A percentile compares a stretch with the other conserved stretches of the same genome.
phyloP scores from a whole-genome alignment of 768 basidiomycete species.

The Trametes coccinea region DNA sequence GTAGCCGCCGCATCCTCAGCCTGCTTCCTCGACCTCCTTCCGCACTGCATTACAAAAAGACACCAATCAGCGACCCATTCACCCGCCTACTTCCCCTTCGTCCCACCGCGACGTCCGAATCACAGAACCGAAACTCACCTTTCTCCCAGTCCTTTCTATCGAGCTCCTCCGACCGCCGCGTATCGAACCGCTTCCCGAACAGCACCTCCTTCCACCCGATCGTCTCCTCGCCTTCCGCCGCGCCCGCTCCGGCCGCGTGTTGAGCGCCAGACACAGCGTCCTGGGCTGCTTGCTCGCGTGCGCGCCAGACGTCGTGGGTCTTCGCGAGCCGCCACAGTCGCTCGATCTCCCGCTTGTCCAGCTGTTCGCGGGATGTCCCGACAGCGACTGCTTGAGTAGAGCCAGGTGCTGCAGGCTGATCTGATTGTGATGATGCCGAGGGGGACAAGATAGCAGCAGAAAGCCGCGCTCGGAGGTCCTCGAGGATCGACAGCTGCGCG shows the following conservation, averaged over 20 bases:
- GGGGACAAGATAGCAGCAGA: conserved; percentile 39
- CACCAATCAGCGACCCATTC: background rate
- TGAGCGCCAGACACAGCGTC: background rate
- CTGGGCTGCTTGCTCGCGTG: conserved; percentile 10
- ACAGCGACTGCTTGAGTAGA: too few species aligned
- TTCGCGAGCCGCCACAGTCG: conserved; percentile 56
- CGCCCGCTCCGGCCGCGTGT: background rate
- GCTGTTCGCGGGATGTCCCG: conserved; percentile 24
- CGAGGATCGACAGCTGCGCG: conserved; percentile 64
- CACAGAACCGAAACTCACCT: conserved; percentile 22
- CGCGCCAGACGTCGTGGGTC: conserved; percentile 23
- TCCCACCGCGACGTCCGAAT: background rate
- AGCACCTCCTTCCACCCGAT: conserved; percentile 35
- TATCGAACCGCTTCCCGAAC: conserved; percentile 25
- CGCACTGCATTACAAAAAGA: conserved; percentile 4
- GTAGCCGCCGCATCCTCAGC: background rate
- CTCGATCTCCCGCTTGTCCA: conserved; percentile 53
- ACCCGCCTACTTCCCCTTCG: background rate
- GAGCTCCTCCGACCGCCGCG: conserved; percentile 24
- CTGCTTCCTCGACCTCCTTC: conserved; percentile 15
- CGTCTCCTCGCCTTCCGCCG: conserved; percentile 4
- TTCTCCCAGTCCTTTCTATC: conserved; percentile 30
- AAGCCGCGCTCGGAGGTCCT: conserved; percentile 56
- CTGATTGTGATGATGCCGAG: background rate
- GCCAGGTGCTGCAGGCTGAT: background rate